Base-by-base conservation (phyloP, 1,284 basidiomycete genomes). In the Xerocomus amazonicus region DNA sequence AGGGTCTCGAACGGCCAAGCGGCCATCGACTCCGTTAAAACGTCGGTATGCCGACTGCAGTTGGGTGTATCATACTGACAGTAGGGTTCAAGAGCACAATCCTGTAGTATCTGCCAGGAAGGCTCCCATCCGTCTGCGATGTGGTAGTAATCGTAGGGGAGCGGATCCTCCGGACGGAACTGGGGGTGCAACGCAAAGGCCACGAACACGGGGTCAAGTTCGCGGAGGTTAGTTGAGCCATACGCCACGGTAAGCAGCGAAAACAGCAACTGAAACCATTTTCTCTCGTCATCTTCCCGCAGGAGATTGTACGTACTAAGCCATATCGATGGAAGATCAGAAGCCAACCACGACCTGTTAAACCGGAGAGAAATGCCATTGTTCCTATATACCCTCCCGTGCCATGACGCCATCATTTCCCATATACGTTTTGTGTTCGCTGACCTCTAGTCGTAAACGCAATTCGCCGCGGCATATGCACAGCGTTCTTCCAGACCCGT, bases 231-330 rank as follows among this genome's bases (percentile, higher is more conserved):
- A 0, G 48, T 10, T 0, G 56, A 61, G 1, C 49, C 48, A 49
- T 70, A 75, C 16, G 52, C 61, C 53, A 70, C 56, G 1, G 64
- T 59, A 13, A 68, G 56, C 1, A 70, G 57, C 3, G 63, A 63
- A 50, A 72, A 73, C 19, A 60, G 52, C 9, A 75, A 34, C 6
- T 56, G 52, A 23, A 56, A 67, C 41, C 52, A 58, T 35, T 59
- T 48, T 35, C 9, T 13, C 16, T 56, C 50, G 2, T 33, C 26
- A 1, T 27, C 19, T 34, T 35, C 6, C 28, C 64, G 66, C 39
- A 67, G 65, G 6, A 60, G 48, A 7, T 68, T 48, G 23, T 73
- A 74, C 1, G 63, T 42, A 10, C 56, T 51, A 19, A 74, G 51
- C 60, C 68, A 75, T 35, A 53, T 50, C n/a, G 33, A 26, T 17